These are phyloP conservation scores for Metarhizium guizhouense DNA, from an alignment of 2,329 filamentous ascomycete genomes.

Conservation along the genomic window DNA sequence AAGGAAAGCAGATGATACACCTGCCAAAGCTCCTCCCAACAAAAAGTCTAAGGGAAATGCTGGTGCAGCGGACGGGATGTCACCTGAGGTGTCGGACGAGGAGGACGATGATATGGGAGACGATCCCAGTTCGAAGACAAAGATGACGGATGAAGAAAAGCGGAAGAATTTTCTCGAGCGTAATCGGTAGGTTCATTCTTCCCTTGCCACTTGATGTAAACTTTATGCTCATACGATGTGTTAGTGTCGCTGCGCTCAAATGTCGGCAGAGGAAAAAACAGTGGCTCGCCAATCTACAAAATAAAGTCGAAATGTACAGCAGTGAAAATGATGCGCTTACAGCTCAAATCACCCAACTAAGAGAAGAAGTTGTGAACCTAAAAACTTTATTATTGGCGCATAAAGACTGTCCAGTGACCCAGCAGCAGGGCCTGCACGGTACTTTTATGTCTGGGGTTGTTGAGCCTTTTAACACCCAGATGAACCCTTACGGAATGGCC, in stretches of 20 bases:
- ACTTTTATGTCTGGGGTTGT: slow-evolving; percentile 48
- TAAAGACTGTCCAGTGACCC: slow-evolving; percentile 90
- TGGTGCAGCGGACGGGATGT: slow-evolving; percentile 17
- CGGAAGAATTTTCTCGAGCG: slow-evolving; percentile 94
- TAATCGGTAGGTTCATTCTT: slow-evolving; percentile 62
- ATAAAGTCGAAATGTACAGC: slow-evolving; percentile 88
- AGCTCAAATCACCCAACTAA: slow-evolving; percentile 71
- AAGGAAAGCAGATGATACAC: slow-evolving; percentile 66
- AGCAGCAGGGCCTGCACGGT: slow-evolving; percentile 61
- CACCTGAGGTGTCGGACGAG: slow-evolving; percentile 44
- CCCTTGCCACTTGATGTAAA: neutral
- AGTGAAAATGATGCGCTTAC: slow-evolving; percentile 84
- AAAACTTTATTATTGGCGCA: slow-evolving; percentile 90
- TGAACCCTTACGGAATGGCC: slow-evolving; percentile 52
- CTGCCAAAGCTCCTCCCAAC: slow-evolving; percentile 48
- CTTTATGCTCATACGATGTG: slow-evolving; percentile 2
- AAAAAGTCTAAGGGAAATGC: slow-evolving; percentile 60
- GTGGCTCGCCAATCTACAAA: slow-evolving; percentile 90
- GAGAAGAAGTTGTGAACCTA: slow-evolving; percentile 89
- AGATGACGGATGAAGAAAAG: slow-evolving; percentile 99
- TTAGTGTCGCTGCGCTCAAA: slow-evolving; percentile 87
- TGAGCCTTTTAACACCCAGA: slow-evolving; percentile 45
- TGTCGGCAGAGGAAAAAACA: slow-evolving; percentile 98
- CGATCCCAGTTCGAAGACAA: slow-evolving; percentile 51
- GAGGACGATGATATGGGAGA: slow-evolving; percentile 41